phyloP scores from a whole-genome alignment of 345 rosid genomes.

The Salix purpurea region DNA sequence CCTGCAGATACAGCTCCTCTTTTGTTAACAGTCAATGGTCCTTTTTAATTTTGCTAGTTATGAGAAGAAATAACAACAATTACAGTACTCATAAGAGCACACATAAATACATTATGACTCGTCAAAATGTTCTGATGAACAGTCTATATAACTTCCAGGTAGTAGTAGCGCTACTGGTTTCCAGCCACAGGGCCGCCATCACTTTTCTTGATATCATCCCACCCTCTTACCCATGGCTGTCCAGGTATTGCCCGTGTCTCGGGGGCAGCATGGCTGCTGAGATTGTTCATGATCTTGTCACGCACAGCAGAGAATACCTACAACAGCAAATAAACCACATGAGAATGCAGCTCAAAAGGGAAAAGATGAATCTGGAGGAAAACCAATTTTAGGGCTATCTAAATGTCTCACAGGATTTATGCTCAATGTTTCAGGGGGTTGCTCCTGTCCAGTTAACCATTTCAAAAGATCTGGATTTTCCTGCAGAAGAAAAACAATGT shows the following conservation, averaged over 20 bases:
- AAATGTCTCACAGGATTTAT: conserved; percentile 56
- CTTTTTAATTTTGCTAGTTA: neutral
- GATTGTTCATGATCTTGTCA: conserved; percentile 62
- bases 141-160: neutral
- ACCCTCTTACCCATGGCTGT: conserved; percentile 70
- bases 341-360: neutral
- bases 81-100: neutral
- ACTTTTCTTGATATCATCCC: conserved; percentile 69
- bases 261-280: conserved; percentile 46
- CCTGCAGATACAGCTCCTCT: neutral
- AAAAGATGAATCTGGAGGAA: neutral
- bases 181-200: conserved; percentile 44
- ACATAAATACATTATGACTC: neutral
- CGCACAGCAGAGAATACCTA: conserved; percentile 72
- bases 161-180: conserved; percentile 40
- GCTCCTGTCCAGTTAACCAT: conserved; percentile 89
- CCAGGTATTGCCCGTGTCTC: conserved; percentile 59
- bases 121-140: neutral
- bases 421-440: conserved; percentile 71
- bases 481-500: conserved; percentile 34
- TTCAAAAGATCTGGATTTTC: conserved; percentile 97
- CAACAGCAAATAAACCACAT: conserved; percentile 3
- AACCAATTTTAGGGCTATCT: neutral
- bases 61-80: neutral
- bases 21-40: neutral